Percentiles rank a stretch among this genome's conserved stretches.
phyloP scores from a whole-genome alignment of 164 flowering plant species.

The Nymphaea thermarum region DNA sequence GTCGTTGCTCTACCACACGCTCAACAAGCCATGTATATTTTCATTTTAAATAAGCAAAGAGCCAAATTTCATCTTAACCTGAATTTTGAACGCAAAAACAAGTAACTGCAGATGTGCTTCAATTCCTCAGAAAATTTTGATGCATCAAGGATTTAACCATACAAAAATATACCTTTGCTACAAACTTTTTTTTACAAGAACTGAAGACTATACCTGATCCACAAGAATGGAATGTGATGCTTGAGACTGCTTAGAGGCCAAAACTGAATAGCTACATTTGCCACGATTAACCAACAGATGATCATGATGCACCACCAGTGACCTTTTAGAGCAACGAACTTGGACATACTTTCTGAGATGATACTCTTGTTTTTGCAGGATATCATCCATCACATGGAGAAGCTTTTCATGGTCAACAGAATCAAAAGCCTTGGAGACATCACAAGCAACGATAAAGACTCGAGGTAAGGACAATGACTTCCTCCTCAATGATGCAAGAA shows the following conservation, averaged over 20 bases:
- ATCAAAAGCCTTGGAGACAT: conserved; percentile 89
- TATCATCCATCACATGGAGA: conserved; percentile 48
- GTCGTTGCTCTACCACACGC: too few species aligned
- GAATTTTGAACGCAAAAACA: too few species aligned
- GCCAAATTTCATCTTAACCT: too few species aligned
- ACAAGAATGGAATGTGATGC: conserved; percentile 35
- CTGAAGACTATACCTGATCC: conserved; percentile 40
- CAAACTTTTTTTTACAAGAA: not conserved
- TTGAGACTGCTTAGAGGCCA: conserved; percentile 7
- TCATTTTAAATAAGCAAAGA: too few species aligned
- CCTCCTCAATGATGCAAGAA: conserved; percentile 35
- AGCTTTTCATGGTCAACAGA: conserved; percentile 72
- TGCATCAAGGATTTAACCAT: too few species aligned
- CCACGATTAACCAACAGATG: conserved; percentile 15
- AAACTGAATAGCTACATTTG: conserved; percentile 3
- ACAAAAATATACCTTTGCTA: not conserved
- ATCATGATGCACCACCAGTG: conserved; percentile 23
- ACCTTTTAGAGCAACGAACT: conserved; percentile 39
- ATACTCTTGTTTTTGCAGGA: conserved; percentile 38
- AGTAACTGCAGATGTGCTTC: too few species aligned
- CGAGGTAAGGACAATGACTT: conserved; percentile 19
- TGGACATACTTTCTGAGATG: conserved; percentile 21
- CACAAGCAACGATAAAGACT: conserved; percentile 54
- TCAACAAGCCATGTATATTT: too few species aligned
- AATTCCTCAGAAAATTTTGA: too few species aligned